Base-by-base conservation (phyloP, 83 land plant genomes). In the Diphasiastrum complanatum region DNA sequence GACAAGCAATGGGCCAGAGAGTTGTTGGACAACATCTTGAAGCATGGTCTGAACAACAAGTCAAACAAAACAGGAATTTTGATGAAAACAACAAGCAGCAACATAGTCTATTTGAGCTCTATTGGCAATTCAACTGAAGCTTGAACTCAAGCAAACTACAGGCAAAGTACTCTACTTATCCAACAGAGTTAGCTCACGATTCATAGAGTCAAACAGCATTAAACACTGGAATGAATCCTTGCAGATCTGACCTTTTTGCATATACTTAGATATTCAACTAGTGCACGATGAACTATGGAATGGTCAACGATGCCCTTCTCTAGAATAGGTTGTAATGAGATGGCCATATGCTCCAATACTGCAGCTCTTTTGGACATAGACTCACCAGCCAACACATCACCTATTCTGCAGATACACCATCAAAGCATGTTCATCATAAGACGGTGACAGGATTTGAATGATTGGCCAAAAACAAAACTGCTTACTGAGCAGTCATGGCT, bases 271-370 rank as follows among this genome's bases (percentile, higher is more conserved):
- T 82, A 86, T 68, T 95, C 99, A 51, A 84, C 48, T 33, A 95
- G 52, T 14, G 67, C 82, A 36, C 79, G 81, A 60, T 95, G 99
- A 65, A 84, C 71, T 5, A 95, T 89, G 27, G 97, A 85, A 47
- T 95, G 88, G 45, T 95, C 97, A 12, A 89, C 76, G 33, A 95
- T 95, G 45, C 93, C 99, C 68, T 95, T 95, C 64, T 86, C 93
- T 40, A 95, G 53, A 61, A 95, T 85, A 34, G 99, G 97, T 66
- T 95, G 97, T 55, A 89, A 61, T 16, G 82, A 74, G 48, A 79
- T 67, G 1, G 75, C 58, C 93, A 95, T 89, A 70, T 86, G 93
- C 40, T 83, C 79, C 60, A 84, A 61, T 2, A 95, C 79, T 34
- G 85, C 71, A 18, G 68, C 60, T 63, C 74, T 83, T 47, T 89